phyloP scores from a whole-genome alignment of 345 rosid species.

The Citrus unshiu region DNA sequence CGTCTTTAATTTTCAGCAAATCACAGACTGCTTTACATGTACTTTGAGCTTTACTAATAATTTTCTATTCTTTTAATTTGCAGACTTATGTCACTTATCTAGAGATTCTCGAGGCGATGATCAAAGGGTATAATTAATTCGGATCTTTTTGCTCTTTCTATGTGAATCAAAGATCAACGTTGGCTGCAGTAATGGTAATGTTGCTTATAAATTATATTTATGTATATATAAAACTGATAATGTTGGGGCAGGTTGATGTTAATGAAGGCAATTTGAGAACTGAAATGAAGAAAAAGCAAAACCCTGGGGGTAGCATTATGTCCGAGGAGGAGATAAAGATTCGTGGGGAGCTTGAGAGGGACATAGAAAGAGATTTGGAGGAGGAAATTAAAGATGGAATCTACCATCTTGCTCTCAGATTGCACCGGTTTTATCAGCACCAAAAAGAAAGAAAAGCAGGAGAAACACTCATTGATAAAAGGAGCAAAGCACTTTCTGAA shows the following conservation, averaged over 20 bases:
- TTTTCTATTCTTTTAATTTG: background rate
- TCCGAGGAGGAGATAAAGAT: constrained; percentile 55
- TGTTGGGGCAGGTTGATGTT: constrained; percentile 1
- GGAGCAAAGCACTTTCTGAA: constrained; percentile 32
- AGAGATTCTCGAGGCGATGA: background rate
- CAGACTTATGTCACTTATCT: constrained; percentile 26
- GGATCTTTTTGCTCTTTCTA: background rate
- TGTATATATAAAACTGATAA: no score
- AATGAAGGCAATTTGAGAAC: background rate
- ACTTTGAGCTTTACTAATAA: background rate
- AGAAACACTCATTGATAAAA: constrained; percentile 5
- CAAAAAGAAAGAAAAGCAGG: constrained; percentile 41
- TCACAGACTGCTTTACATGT: background rate
- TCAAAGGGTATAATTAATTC: background rate
- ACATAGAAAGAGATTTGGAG: constrained; percentile 69
- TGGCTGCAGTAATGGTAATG: background rate
- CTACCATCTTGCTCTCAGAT: constrained; percentile 56
- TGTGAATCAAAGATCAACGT: background rate
- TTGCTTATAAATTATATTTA: no score
- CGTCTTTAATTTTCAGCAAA: constrained; percentile 6
- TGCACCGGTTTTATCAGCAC: constrained; percentile 60
- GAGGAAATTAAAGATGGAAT: constrained; percentile 76
- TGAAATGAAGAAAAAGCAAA: constrained; percentile 8
- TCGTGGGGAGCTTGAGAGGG: constrained; percentile 64
- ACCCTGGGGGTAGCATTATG: background rate